These are phyloP conservation scores for Ophiobolus disseminans DNA, from an alignment of 2,329 filamentous ascomycete genomes.

Conservation along the genomic window DNA sequence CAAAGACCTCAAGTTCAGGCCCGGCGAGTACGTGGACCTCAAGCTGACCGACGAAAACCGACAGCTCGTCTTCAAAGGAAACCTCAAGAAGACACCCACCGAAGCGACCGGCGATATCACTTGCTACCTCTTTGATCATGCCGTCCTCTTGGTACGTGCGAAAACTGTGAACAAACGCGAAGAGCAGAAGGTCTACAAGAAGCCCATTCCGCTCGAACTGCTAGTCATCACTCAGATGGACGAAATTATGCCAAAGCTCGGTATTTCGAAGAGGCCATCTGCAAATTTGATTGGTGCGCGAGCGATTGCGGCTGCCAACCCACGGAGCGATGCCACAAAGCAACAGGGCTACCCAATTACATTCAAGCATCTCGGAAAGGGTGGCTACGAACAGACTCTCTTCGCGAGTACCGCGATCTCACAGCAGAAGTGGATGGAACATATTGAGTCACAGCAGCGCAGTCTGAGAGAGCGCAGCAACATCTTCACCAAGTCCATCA, in stretches of 20 bases:
- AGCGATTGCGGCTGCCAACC: slow-evolving; percentile 58
- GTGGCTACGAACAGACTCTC: slow-evolving; percentile 89
- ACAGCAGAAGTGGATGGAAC: slow-evolving; percentile 95
- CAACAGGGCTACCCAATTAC: slow-evolving; percentile 92
- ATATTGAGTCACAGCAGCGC: slow-evolving; percentile 89
- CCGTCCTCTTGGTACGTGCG: slow-evolving; percentile 86
- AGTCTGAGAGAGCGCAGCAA: slow-evolving; percentile 78
- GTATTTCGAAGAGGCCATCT: slow-evolving; percentile 83
- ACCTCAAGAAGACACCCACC: slow-evolving; percentile 88
- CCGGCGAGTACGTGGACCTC: slow-evolving; percentile 89
- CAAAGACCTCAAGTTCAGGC: slow-evolving; percentile 87
- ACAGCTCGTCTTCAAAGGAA: slow-evolving; percentile 92
- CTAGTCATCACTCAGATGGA: slow-evolving; percentile 97
- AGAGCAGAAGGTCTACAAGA: slow-evolving; percentile 92
- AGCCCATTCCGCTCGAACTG: slow-evolving; percentile 92
- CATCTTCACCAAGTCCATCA: slow-evolving; percentile 71
- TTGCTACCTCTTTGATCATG: slow-evolving; percentile 95
- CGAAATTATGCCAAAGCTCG: slow-evolving; percentile 82
- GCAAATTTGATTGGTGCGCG: slow-evolving; percentile 70
- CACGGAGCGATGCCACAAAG: slow-evolving; percentile 47
- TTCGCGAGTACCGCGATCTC: slow-evolving; percentile 86
- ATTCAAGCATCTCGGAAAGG: slow-evolving; percentile 93
- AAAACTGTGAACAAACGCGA: slow-evolving; percentile 93
- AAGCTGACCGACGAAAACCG: slow-evolving; percentile 93
- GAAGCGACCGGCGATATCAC: slow-evolving; percentile 85